Evolutionary conservation across 75 land plant genomes (phyloP), one percentile per base, ranked within the genome.

Genomic region (Cupressus sempervirens): DNA sequence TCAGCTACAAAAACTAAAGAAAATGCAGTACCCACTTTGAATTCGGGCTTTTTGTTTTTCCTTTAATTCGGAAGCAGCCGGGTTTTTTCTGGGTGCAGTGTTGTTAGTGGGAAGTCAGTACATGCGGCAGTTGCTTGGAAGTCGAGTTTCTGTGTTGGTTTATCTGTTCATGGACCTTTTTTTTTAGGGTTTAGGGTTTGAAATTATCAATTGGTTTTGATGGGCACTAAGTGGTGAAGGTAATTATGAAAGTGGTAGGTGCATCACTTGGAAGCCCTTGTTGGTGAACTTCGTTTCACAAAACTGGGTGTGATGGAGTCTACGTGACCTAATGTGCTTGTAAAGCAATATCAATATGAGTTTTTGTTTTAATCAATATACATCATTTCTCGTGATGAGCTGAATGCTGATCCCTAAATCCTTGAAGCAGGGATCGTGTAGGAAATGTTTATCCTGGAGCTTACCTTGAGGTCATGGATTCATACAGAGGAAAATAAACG

Each of bases 401-500:
- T 18, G 65, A 58, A 62, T 62, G 67, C 67, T 26, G n/a, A 23
- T 62, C 67, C 67, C 67, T 26, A 26, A n/a, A 62, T 62, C 26
- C 26, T 7, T n/a, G n/a, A n/a, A n/a, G n/a, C n/a, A n/a, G n/a
- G n/a, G n/a, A n/a, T n/a, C n/a, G n/a, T n/a, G n/a, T n/a, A n/a
- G n/a, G 95, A 94, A 83, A 91, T 94, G 92, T 94, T 94, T 80
- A 91, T 94, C 65, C 36, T 93, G 87, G 95, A 94, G 84, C 82
- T 94, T 67, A 93, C 95, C 7, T 83, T 94, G 45, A 86, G 96
- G 10, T 89, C 96, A 29, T 95, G 96, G 96, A 95, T 95, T 77
- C 95, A 95, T 85, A 95, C 96, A 10, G 96, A 95, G 79, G 96
- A 95, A 83, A 95, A 95, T 89, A 95, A 95, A 79, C 86, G 96